Percentiles rank a stretch among this genome's conserved stretches.
phyloP scores from a whole-genome alignment of 2,329 filamentous ascomycete genomes.

The Beauveria australis region DNA sequence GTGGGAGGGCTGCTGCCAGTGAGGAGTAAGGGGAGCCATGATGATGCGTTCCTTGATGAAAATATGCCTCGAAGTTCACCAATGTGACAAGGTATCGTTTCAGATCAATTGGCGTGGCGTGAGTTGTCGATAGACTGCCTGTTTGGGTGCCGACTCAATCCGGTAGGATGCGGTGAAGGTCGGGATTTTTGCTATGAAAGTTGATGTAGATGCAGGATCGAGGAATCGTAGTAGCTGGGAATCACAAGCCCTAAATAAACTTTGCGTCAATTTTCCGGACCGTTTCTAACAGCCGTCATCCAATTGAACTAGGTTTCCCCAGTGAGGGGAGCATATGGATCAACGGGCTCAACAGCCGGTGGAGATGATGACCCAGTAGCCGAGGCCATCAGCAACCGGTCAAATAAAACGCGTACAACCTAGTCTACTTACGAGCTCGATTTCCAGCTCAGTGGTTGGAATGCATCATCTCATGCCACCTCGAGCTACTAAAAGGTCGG shows the following conservation, averaged over 20 bases:
- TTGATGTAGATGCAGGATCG: not conserved
- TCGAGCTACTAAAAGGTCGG: not conserved
- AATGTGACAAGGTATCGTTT: not conserved
- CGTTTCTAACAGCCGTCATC: not conserved
- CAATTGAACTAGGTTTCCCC: conserved; percentile 1
- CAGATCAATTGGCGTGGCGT: not conserved
- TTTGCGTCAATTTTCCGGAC: conserved; percentile 3
- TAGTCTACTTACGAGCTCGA: too few species aligned
- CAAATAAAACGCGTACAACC: not conserved
- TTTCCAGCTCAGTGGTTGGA: too few species aligned
- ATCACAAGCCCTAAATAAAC: not conserved
- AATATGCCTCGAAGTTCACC: not conserved
- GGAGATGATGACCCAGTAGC: not conserved
- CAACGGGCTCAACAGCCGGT: not conserved
- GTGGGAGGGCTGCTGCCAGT: conserved; percentile 55
- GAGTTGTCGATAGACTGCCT: not conserved
- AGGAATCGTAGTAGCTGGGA: conserved; percentile 11
- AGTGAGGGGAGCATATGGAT: conserved; percentile 1
- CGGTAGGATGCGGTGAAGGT: not conserved
- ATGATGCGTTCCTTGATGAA: conserved; percentile 11
- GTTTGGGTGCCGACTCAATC: not conserved
- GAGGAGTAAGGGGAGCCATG: conserved; percentile 50
- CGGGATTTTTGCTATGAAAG: not conserved
- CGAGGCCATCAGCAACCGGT: not conserved
- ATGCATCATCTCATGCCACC: not conserved